These are phyloP conservation scores for Coemansia sp. DNA, from an alignment of 192 early-diverging fungal genomes.

Conservation along the genomic window DNA sequence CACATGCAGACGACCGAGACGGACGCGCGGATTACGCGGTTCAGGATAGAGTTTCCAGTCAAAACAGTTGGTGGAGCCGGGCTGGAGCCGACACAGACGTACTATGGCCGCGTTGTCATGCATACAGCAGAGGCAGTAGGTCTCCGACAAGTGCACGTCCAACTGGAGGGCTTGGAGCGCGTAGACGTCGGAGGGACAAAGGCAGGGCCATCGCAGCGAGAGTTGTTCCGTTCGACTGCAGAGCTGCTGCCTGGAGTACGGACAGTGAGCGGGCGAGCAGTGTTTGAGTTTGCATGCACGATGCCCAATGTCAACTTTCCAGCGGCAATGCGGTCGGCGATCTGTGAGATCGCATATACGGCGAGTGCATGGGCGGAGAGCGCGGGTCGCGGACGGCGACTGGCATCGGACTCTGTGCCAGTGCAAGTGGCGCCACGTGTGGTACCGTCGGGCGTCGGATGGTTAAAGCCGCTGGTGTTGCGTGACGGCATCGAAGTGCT, in stretches of 20 bases:
- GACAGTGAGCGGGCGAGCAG: slow-evolving; percentile 10
- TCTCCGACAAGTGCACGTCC: slow-evolving; percentile 41
- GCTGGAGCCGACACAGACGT: slow-evolving; percentile 49
- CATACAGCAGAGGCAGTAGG: slow-evolving; percentile 35
- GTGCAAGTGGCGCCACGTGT: slow-evolving; percentile 51
- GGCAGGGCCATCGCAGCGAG: slow-evolving; percentile 37
- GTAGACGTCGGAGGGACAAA: slow-evolving; percentile 37
- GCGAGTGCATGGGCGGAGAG: slow-evolving; percentile 38
- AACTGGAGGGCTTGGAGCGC: slow-evolving; percentile 56
- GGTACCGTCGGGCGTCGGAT: slow-evolving; percentile 51
- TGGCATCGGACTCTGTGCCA: slow-evolving; percentile 29
- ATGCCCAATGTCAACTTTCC: slow-evolving; percentile 57
- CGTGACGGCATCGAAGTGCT: slow-evolving; percentile 50
- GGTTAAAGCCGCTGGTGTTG: slow-evolving; percentile 57
- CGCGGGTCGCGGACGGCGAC: background rate
- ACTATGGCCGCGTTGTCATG: slow-evolving; percentile 40
- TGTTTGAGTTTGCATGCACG: slow-evolving; percentile 48
- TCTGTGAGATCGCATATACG: slow-evolving; percentile 49
- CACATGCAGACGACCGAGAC: slow-evolving; percentile 11
- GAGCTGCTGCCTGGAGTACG: slow-evolving; percentile 38
- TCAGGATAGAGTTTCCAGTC: slow-evolving; percentile 45
- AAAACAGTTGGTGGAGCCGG: slow-evolving; percentile 25
- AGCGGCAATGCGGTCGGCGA: slow-evolving; percentile 50
- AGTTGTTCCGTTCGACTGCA: slow-evolving; percentile 32
- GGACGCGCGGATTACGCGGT: slow-evolving; percentile 45